A percentile compares a stretch with the other conserved stretches of the same genome.
These are phyloP conservation scores for Simmondsia chinensis DNA, from an alignment of 148 eudicot genomes.

Conservation along the genomic window DNA sequence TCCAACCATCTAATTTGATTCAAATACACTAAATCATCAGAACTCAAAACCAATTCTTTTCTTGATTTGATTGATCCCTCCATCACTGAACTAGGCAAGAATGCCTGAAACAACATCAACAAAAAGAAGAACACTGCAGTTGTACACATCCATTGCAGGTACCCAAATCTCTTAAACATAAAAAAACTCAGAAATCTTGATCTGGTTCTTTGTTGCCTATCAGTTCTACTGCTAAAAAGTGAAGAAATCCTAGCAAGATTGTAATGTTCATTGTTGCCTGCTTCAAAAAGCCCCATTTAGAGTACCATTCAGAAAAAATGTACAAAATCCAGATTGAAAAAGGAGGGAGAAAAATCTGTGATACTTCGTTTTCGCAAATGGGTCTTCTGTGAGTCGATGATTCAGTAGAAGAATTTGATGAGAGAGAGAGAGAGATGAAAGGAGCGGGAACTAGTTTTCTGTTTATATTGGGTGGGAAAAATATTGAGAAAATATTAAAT, in stretches of 20 bases:
- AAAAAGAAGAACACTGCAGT: conserved; percentile 52
- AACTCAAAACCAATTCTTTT: conserved; percentile 9
- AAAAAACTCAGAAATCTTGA: conserved; percentile 55
- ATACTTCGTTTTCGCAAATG: no score
- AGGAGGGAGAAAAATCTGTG: no score
- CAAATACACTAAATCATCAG: conserved; percentile 33
- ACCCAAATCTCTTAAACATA: conserved; percentile 47
- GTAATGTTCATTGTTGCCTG: conserved; percentile 53
- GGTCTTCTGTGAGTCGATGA: no score
- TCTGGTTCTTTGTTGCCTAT: conserved; percentile 44
- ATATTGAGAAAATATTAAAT: no score
- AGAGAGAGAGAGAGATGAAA: no score
- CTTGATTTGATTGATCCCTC: conserved; percentile 36
- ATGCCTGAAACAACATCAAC: conserved; percentile 42
- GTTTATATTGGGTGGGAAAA: no score
- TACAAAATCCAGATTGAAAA: conserved; percentile 3
- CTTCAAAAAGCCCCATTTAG: conserved; percentile 73
- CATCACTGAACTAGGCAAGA: conserved; percentile 55
- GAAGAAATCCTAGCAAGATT: conserved; percentile 15
- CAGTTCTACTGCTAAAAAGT: conserved; percentile 17
- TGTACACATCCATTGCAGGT: conserved; percentile 49
- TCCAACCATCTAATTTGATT: conserved; percentile 43
- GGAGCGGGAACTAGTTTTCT: no score
- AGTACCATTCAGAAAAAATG: conserved; percentile 27
- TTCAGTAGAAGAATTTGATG: no score